These are phyloP conservation scores for Mortierella sp. DNA, from an alignment of 371 early-diverging fungal genomes.

Conservation along the genomic window DNA sequence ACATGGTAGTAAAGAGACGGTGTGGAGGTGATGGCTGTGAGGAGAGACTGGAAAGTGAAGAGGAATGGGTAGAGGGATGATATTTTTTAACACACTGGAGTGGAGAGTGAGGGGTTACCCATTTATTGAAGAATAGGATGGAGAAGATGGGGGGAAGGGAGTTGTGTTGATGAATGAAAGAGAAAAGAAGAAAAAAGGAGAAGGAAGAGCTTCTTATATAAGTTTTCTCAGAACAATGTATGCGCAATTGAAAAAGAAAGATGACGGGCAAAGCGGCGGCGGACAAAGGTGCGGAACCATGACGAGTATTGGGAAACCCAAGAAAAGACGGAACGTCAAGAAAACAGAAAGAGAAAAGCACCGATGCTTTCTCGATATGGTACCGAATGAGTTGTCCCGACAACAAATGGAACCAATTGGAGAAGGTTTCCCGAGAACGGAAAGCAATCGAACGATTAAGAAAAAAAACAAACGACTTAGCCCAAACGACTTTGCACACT, in stretches of 20 bases:
- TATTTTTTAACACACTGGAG: background rate
- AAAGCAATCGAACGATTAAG: conserved; percentile 11
- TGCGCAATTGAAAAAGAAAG: background rate
- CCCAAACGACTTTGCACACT: conserved; percentile 5
- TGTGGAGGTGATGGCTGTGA: background rate
- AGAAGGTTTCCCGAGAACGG: conserved; percentile 20
- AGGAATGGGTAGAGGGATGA: background rate
- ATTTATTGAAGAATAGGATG: background rate
- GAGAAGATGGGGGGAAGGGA: background rate
- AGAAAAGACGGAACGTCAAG: background rate
- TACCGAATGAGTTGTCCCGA: conserved; percentile 9
- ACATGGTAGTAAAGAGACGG: background rate
- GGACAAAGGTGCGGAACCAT: background rate
- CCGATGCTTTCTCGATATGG: background rate
- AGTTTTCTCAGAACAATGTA: background rate
- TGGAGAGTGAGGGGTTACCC: background rate
- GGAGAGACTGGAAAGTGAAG: conserved; percentile 5
- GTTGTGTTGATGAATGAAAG: background rate
- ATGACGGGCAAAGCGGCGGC: background rate
- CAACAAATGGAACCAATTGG: background rate
- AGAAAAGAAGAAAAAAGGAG: background rate
- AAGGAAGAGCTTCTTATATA: background rate
- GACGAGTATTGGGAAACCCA: background rate
- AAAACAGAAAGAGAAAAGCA: background rate
- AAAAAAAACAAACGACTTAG: background rate